These are phyloP conservation scores for Noccaea bulbosa DNA, from an alignment of 345 rosid genomes.

Conservation along the genomic window DNA sequence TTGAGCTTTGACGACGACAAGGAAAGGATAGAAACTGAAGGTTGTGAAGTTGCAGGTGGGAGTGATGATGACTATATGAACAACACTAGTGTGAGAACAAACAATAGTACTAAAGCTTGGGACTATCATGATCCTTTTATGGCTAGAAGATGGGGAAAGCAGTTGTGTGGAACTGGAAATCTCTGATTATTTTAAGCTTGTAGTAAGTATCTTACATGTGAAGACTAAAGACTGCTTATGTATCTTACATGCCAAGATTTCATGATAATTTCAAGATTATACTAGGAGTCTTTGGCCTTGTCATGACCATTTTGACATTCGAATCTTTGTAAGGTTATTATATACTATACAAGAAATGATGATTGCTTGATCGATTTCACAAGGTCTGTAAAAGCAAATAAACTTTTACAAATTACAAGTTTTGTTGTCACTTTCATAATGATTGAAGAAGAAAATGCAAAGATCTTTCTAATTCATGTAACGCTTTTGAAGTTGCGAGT, in stretches of 20 bases:
- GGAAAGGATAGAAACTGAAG: slow-evolving; percentile 46
- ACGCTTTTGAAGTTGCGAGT: no score
- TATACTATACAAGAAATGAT: no score
- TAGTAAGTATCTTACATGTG: not conserved
- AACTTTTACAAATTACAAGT: no score
- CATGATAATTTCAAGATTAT: not conserved
- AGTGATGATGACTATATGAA: slow-evolving; percentile 38
- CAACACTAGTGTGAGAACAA: slow-evolving; percentile 56
- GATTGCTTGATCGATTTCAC: no score
- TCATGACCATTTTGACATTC: no score
- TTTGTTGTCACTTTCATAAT: no score
- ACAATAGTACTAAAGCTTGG: slow-evolving; percentile 64
- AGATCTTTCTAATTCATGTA: no score
- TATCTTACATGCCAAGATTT: not conserved
- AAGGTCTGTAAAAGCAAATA: no score
- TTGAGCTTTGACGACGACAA: slow-evolving; percentile 40
- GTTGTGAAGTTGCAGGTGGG: slow-evolving; percentile 38
- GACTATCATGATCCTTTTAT: slow-evolving; percentile 65
- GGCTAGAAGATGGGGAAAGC: slow-evolving; percentile 92
- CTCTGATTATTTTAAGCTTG: slow-evolving; percentile 2
- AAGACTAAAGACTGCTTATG: not conserved
- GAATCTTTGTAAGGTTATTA: no score
- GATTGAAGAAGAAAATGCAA: no score
- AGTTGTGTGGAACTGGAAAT: slow-evolving; percentile 67
- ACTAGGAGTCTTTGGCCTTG: no score